phyloP scores from a whole-genome alignment of 129 eudicot species.

The Pulicaria dysenterica region DNA sequence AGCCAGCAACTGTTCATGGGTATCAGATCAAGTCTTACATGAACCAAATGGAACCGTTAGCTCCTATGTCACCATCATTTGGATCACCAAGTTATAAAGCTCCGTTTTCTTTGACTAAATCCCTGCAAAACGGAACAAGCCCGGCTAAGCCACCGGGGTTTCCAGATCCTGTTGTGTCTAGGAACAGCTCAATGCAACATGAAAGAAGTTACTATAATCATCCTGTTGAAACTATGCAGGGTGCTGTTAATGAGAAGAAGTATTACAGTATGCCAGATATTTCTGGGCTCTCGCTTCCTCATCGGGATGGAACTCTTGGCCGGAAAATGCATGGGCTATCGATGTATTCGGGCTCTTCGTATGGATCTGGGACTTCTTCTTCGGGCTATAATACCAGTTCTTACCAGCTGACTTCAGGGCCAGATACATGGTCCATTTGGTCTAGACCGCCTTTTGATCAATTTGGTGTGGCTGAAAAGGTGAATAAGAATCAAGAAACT shows the following conservation, averaged over 20 bases:
- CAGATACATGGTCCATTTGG: constrained; percentile 72
- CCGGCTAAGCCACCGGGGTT: constrained; percentile 76
- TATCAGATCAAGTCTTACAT: constrained; percentile 63
- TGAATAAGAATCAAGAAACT: constrained; percentile 45
- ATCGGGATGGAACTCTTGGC: constrained; percentile 45
- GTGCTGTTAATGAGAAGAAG: constrained; percentile 54
- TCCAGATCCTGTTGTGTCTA: constrained; percentile 66
- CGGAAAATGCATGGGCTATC: constrained; percentile 45
- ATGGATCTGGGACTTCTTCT: constrained; percentile 54
- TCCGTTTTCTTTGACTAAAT: constrained; percentile 52
- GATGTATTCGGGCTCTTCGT: constrained; percentile 46
- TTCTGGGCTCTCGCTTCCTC: constrained; percentile 69
- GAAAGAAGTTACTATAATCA: constrained; percentile 46
- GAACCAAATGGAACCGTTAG: constrained; percentile 49
- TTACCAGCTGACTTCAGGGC: constrained; percentile 46
- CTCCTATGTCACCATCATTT: constrained; percentile 53
- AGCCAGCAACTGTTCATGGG: constrained; percentile 89
- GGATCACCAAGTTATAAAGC: constrained; percentile 45
- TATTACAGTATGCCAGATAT: constrained; percentile 91
- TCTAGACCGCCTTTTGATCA: constrained; percentile 78
- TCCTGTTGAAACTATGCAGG: constrained; percentile 39
- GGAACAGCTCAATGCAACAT: constrained; percentile 66
- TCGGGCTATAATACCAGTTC: constrained; percentile 51
- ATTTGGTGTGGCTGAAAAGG: constrained; percentile 75
- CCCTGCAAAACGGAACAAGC: constrained; percentile 50